Conservation (phyloP, 768 basidiomycete genomes). For the Leccinum disarticulatum region DNA sequence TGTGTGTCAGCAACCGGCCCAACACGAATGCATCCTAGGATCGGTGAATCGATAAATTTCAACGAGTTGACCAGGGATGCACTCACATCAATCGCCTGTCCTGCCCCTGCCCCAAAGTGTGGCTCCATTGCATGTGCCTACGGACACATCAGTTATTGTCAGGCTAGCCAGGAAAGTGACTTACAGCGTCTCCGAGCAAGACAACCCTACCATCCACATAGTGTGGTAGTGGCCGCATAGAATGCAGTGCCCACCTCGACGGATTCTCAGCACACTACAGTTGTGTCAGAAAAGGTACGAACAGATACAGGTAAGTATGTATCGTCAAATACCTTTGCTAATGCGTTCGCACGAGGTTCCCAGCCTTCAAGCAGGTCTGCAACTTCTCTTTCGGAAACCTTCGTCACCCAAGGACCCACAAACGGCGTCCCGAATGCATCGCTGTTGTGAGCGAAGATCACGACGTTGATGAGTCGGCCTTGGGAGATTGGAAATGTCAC, state of each 20-base stretch:
- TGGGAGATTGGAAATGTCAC: conserved; percentile 41
- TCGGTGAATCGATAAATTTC: neutral
- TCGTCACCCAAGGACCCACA: conserved; percentile 30
- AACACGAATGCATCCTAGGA: too few relatives aligned
- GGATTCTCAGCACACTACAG: conserved; percentile 36
- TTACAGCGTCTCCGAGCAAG: too few relatives aligned
- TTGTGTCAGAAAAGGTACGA: neutral
- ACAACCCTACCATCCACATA: too few relatives aligned
- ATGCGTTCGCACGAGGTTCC: conserved; percentile 8
- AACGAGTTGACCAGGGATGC: neutral
- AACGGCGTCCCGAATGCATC: conserved; percentile 32
- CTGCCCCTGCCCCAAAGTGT: too few relatives aligned
- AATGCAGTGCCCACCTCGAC: conserved; percentile 45
- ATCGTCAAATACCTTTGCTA: conserved; percentile 13
- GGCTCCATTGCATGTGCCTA: too few relatives aligned
- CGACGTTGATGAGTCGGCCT: conserved; percentile 39
- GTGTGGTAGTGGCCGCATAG: neutral
- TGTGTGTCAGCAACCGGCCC: conserved; percentile 7
- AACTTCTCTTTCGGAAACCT: conserved; percentile 35
- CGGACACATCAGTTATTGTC: too few relatives aligned
- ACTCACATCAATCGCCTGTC: conserved; percentile 33
- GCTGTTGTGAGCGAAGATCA: conserved; percentile 30
- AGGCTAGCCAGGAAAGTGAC: too few relatives aligned
- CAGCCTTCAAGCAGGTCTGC: conserved; percentile 30
- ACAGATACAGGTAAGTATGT: too few relatives aligned